A percentile compares a stretch with the other conserved stretches of the same genome.
phyloP scores from a whole-genome alignment of 2,329 filamentous ascomycete species.

The Aspergillus calidoustus region DNA sequence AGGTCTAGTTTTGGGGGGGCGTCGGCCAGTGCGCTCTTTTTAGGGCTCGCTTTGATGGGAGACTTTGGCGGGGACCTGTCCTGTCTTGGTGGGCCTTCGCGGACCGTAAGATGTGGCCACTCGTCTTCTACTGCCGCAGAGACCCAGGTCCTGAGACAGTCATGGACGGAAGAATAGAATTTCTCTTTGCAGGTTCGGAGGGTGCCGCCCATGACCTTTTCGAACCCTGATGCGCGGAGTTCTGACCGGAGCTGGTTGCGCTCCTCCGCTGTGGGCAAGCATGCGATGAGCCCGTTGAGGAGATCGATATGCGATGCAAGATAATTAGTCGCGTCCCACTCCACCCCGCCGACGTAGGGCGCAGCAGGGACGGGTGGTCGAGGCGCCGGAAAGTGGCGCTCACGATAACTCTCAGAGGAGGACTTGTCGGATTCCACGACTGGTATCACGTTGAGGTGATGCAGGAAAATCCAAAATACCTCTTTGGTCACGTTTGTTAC shows the following conservation, averaged over 20 bases:
- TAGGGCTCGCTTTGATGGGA: slow-evolving; percentile 51
- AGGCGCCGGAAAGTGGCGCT: slow-evolving; percentile 79
- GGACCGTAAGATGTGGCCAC: slow-evolving; percentile 82
- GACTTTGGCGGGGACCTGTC: slow-evolving; percentile 51
- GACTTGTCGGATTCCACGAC: slow-evolving; percentile 39
- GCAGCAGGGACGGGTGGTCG: slow-evolving; percentile 90
- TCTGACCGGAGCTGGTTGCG: slow-evolving; percentile 80
- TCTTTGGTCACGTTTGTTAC: slow-evolving; percentile 92
- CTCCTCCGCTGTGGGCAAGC: slow-evolving; percentile 68
- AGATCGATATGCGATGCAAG: slow-evolving; percentile 90
- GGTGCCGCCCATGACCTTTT: slow-evolving; percentile 83
- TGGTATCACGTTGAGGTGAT: slow-evolving; percentile 86
- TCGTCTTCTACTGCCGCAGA: slow-evolving; percentile 83
- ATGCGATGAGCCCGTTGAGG: slow-evolving; percentile 86
- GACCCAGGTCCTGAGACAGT: slow-evolving; percentile 87
- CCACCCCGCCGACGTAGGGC: slow-evolving; percentile 93
- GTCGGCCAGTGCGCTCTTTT: slow-evolving; percentile 53
- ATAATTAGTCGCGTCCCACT: slow-evolving; percentile 99
- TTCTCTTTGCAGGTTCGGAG: slow-evolving; percentile 95
- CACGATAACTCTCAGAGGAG: slow-evolving; percentile 41
- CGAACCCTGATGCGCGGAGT: slow-evolving; percentile 82
- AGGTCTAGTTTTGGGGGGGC: slow-evolving; percentile 65
- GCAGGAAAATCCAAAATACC: slow-evolving; percentile 98
- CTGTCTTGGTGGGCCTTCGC: slow-evolving; percentile 54
- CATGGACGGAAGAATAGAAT: slow-evolving; percentile 91